These are phyloP conservation scores for Lactarius deliciosus DNA, from an alignment of 768 basidiomycete genomes.

Conservation along the genomic window DNA sequence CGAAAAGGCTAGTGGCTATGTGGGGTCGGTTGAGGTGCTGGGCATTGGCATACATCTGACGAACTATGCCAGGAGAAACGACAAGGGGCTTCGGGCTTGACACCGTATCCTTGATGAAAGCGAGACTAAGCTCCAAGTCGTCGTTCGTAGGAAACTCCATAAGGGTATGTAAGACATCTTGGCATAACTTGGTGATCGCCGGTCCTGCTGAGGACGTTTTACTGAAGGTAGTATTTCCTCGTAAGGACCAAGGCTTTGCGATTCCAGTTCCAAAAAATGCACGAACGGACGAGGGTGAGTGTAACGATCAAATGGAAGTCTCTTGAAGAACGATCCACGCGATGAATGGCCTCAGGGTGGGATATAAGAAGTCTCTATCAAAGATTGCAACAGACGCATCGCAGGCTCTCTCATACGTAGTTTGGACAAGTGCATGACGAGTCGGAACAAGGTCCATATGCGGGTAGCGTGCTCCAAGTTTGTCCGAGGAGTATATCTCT, in stretches of 20 bases:
- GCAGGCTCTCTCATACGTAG: slow-evolving; percentile 40
- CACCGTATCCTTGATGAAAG: slow-evolving; percentile 45
- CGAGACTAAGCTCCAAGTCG: slow-evolving; percentile 43
- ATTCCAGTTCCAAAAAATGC: slow-evolving; percentile 56
- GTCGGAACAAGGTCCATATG: slow-evolving; percentile 43
- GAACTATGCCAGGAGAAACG: slow-evolving; percentile 47
- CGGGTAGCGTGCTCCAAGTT: slow-evolving; percentile 13
- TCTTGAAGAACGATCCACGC: slow-evolving; percentile 38
- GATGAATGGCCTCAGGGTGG: slow-evolving; percentile 48
- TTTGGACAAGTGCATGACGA: slow-evolving; percentile 45
- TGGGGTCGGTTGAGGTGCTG: slow-evolving; percentile 28
- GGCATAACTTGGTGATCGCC: slow-evolving; percentile 39
- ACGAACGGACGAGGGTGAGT: slow-evolving; percentile 50
- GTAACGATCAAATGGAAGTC: slow-evolving; percentile 50
- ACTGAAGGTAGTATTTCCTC: slow-evolving; percentile 33
- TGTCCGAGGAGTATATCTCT: not conserved
- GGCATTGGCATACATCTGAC: slow-evolving; percentile 33
- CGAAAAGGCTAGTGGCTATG: slow-evolving; percentile 49
- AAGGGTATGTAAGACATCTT: slow-evolving; percentile 41
- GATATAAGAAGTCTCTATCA: slow-evolving; percentile 47
- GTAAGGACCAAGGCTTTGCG: slow-evolving; percentile 44
- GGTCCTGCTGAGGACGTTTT: slow-evolving; percentile 31
- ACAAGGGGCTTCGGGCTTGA: slow-evolving; percentile 33
- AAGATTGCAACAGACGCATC: slow-evolving; percentile 48
- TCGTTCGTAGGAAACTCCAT: slow-evolving; percentile 24